These are phyloP conservation scores for Vigna nakashimae DNA, from an alignment of 306 rosid species.

Conservation along the genomic window DNA sequence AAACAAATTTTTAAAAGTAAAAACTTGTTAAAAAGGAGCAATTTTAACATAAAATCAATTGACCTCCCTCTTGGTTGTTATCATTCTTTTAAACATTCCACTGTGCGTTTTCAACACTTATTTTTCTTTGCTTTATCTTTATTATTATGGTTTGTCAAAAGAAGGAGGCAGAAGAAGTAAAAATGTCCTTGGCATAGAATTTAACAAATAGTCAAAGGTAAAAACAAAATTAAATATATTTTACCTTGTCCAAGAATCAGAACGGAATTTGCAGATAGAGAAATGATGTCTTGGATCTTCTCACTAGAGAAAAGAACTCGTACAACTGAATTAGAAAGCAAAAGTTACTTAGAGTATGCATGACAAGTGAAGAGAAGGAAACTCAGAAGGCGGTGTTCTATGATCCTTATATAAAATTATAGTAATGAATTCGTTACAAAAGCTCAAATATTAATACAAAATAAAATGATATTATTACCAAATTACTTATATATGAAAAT, in stretches of 20 bases:
- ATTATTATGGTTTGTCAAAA: slow-evolving; percentile 13
- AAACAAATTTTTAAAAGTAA: no score
- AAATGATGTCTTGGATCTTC: slow-evolving; percentile 77
- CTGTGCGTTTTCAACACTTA: no score
- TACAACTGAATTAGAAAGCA: slow-evolving; percentile 56
- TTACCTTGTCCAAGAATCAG: slow-evolving; percentile 95
- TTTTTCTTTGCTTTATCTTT: not conserved
- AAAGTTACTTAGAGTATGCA: slow-evolving; percentile 13
- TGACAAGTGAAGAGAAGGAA: slow-evolving; percentile 19
- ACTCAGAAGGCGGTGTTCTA: not conserved
- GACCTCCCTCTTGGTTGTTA: no score
- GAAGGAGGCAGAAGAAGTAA: slow-evolving; percentile 13
- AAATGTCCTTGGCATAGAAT: slow-evolving; percentile 9
- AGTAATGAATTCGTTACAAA: not conserved
- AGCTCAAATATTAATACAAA: not conserved
- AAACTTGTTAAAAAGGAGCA: no score
- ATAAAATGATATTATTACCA: not conserved
- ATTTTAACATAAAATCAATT: no score
- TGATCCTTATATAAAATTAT: slow-evolving; percentile 15
- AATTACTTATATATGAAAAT: not conserved
- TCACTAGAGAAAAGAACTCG: slow-evolving; percentile 75
- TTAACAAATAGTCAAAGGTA: slow-evolving; percentile 21
- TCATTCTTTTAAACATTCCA: no score
- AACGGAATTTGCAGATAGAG: slow-evolving; percentile 72
- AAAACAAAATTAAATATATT: slow-evolving; percentile 24